These are phyloP conservation scores for Euclidium syriacum DNA, from an alignment of 345 rosid species.

Conservation along the genomic window DNA sequence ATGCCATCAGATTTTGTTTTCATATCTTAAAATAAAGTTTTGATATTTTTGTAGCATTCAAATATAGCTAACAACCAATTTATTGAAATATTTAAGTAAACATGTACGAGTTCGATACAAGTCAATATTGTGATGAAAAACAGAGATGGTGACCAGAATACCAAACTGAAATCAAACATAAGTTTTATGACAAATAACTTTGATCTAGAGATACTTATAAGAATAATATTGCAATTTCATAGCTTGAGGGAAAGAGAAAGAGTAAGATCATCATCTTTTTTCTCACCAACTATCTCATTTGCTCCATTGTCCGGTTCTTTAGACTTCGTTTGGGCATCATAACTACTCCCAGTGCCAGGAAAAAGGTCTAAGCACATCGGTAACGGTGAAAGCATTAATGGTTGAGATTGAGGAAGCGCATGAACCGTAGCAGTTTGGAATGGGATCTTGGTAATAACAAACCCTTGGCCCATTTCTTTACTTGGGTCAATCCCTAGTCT, in stretches of 20 bases:
- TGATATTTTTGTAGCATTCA: background rate
- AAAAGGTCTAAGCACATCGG: background rate
- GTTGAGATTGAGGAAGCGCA: background rate
- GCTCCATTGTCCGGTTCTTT: background rate
- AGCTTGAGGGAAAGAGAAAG: conserved; percentile 6
- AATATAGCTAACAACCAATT: background rate
- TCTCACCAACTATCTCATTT: background rate
- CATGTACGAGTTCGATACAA: background rate
- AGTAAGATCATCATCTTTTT: background rate
- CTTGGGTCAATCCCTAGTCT: background rate
- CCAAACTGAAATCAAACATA: background rate
- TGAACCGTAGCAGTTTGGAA: background rate
- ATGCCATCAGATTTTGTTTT: too few relatives aligned
- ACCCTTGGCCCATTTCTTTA: background rate
- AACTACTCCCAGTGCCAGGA: background rate
- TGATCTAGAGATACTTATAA: background rate
- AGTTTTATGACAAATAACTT: background rate
- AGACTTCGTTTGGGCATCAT: background rate
- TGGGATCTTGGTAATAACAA: background rate
- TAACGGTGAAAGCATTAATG: background rate
- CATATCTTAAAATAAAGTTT: too few relatives aligned
- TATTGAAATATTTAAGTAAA: background rate
- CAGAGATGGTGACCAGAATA: background rate
- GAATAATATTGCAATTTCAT: background rate
- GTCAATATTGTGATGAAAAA: background rate